phyloP scores from a whole-genome alignment of 2,329 filamentous ascomycete genomes.

The Diaporthe australafricana region DNA sequence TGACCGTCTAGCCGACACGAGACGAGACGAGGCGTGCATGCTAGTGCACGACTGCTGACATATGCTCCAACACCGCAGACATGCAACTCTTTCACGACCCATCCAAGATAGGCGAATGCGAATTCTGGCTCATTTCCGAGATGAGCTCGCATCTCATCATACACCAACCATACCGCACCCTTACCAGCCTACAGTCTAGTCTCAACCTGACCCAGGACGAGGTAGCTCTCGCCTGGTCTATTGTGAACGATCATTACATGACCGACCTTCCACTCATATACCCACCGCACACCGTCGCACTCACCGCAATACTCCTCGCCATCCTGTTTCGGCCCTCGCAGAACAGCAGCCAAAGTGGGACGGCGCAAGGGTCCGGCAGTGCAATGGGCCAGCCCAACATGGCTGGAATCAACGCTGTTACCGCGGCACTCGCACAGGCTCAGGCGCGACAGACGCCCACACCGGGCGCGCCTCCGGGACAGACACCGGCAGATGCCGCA shows the following conservation, averaged over 20 bases:
- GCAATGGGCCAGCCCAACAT: constrained; percentile 38
- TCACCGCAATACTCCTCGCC: constrained; percentile 85
- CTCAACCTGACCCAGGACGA: constrained; percentile 84
- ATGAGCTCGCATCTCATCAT: constrained; percentile 91
- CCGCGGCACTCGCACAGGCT: constrained; percentile 61
- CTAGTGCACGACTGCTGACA: constrained; percentile 25
- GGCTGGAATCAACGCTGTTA: constrained; percentile 61
- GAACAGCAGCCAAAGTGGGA: constrained; percentile 45
- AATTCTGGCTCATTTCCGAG: constrained; percentile 92
- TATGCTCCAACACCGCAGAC: constrained; percentile 11
- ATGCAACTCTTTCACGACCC: constrained; percentile 70
- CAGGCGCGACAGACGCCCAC: constrained; percentile 47
- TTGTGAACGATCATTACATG: constrained; percentile 93
- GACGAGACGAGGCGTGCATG: background rate
- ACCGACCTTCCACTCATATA: constrained; percentile 90
- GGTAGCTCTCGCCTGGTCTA: constrained; percentile 78
- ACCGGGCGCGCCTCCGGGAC: constrained; percentile 38
- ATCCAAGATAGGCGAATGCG: constrained; percentile 89
- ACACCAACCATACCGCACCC: constrained; percentile 88
- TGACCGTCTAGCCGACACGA: background rate
- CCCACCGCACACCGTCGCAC: constrained; percentile 87
- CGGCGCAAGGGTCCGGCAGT: constrained; percentile 36
- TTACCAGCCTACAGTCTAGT: constrained; percentile 76
- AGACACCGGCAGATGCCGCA: constrained; percentile 24
- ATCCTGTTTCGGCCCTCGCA: constrained; percentile 80